Base-by-base conservation (phyloP, 805 yeast genomes). In the Kodamaea jinghongensis region DNA sequence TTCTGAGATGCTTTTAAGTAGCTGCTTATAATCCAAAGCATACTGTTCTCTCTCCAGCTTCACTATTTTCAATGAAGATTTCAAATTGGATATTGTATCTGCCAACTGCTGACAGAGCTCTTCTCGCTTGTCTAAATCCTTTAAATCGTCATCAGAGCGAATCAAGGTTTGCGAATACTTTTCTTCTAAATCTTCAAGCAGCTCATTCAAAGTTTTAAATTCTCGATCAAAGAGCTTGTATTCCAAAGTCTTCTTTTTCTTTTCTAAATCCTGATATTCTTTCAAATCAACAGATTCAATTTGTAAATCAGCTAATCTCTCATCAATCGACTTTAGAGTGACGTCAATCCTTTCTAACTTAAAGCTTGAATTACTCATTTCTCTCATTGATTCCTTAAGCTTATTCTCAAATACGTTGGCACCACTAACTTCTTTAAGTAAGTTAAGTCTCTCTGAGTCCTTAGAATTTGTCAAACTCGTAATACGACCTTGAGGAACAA, bases 401-500 rank as follows among this genome's bases (percentile, higher is more conserved):
- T 86, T 86, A 28, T 74, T 67, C 54, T 93, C 98, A 64, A 91
- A 93, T 2, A 90, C 85, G 43, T 81, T 83, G 1, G 98, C 96
- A 13, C 99, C 99, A 22, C 96, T 93, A 25, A 91, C 96, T 54
- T 89, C 96, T 49, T 91, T 89, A 49, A 93, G 66, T 28, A 90
- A 65, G 26, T 76, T 73, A 37, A 91, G 69, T 45, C 97, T 76
- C 55, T 90, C 96, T 2, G 76, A 55, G 55, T 89, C 96, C 50
- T 86, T 86, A 0, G 96, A 91, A 55, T 88, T 88, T 0, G 98
- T 91, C 43, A 93, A 70, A 0, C 86, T 74, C 1, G 96, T 84
- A 51, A 93, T 87, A 51, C 86, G 74, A 14, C 99, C 99, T 62
- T 93, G 99, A 0, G 99, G 98, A 4, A 93, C 98, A 50, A 93